Evolutionary conservation across 768 basidiomycete genomes (phyloP).

Genomic region (Termitomyces sp.): DNA sequence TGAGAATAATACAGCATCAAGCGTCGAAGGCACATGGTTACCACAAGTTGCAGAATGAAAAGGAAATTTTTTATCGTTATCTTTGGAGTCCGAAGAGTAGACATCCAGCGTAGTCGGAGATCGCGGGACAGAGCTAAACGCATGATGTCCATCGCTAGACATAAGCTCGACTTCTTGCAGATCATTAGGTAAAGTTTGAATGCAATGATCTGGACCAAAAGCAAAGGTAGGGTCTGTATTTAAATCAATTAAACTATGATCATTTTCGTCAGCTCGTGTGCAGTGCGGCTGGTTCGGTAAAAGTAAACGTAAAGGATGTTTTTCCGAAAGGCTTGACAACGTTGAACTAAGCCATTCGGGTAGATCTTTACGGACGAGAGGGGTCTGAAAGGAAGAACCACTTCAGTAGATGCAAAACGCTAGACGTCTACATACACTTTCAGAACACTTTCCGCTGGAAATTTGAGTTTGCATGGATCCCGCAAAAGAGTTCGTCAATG

Average conservation of each 20-base stretch:
- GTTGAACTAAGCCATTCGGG: conserved; percentile 55
- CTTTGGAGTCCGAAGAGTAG: background rate
- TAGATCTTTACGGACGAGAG: conserved; percentile 21
- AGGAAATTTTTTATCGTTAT: background rate
- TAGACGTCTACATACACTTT: background rate
- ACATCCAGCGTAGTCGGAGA: background rate
- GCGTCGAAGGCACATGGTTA: background rate
- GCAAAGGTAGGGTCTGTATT: conserved; percentile 16
- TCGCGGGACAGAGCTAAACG: background rate
- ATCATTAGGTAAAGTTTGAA: background rate
- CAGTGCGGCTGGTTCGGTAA: conserved; percentile 17
- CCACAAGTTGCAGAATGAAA: background rate
- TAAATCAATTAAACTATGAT: background rate
- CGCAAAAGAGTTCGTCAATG: background rate
- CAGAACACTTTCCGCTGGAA: background rate
- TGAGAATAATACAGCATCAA: background rate
- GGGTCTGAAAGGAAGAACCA: background rate
- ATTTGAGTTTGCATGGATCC: background rate
- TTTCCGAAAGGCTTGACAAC: conserved; percentile 37
- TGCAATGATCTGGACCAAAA: conserved; percentile 5
- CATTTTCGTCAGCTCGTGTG: background rate
- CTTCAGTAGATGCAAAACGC: background rate
- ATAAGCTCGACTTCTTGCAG: background rate
- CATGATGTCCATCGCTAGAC: background rate
- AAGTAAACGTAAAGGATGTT: conserved; percentile 44